phyloP scores from a whole-genome alignment of 768 basidiomycete species.

The Polyporus arcularius region DNA sequence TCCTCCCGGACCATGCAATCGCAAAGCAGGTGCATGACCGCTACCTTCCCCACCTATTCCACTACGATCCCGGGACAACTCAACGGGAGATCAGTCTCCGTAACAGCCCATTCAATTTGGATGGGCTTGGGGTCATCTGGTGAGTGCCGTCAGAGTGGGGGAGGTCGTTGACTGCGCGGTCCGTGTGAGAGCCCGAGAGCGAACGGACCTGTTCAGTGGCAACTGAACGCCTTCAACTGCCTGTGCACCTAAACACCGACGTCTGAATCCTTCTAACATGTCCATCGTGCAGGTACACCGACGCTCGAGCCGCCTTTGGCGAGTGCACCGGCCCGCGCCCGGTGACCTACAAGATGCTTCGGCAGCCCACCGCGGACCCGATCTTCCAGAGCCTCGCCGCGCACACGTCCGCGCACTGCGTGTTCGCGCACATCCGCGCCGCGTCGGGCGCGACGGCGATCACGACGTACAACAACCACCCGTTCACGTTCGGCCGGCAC shows the following conservation, averaged over 20 bases:
- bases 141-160: not conserved
- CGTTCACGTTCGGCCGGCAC: conserved; percentile 30
- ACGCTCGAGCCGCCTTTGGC: conserved; percentile 24
- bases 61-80: conserved; percentile 27
- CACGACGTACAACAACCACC: conserved; percentile 28
- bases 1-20: conserved; percentile 28
- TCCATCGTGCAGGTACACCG: conserved; percentile 20
- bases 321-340: conserved; percentile 28
- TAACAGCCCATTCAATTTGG: conserved; percentile 30
- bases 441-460: conserved; percentile 28
- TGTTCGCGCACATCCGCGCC: conserved; percentile 35
- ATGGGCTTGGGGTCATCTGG: conserved; percentile 29
- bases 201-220: no score
- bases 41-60: conserved; percentile 28
- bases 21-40: conserved; percentile 32
- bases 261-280: not conserved
- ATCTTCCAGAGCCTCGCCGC: conserved; percentile 28
- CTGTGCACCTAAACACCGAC: no score
- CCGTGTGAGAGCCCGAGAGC: no score
- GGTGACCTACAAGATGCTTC: conserved; percentile 26
- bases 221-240: no score
- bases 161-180: no score
- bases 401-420: conserved; percentile 25
- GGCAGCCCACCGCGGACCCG: conserved; percentile 29
- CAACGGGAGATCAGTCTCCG: conserved; percentile 24